phyloP scores from a whole-genome alignment of 257 asterid genomes.

The Prunella vulgaris region DNA sequence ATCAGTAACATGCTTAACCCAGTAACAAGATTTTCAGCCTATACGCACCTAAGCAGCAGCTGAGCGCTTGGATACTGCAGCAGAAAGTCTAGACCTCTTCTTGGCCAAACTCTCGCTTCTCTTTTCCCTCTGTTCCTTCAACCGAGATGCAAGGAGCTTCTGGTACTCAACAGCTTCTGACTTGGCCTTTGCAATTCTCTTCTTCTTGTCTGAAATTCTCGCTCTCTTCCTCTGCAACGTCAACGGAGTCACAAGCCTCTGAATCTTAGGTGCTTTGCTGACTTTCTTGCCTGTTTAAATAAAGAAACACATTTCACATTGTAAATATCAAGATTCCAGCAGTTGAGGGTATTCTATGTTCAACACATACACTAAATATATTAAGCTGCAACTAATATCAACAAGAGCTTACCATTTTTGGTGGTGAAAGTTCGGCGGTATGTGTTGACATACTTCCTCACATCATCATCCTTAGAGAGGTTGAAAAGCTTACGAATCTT shows the following conservation, averaged over 20 bases:
- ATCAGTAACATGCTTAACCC: background rate
- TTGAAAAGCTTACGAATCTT: slow-evolving; percentile 77
- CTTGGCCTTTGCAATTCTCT: slow-evolving; percentile 72
- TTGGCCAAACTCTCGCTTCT: slow-evolving; percentile 77
- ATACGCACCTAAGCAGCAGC: slow-evolving; percentile 29
- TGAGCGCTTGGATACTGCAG: slow-evolving; percentile 47
- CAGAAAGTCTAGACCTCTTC: slow-evolving; percentile 66
- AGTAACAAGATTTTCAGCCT: background rate
- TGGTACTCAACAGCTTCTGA: slow-evolving; percentile 73
- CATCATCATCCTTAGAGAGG: slow-evolving; percentile 75
- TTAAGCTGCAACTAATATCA: background rate
- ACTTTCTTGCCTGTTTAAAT: slow-evolving; percentile 61
- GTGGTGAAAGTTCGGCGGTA: slow-evolving; percentile 62
- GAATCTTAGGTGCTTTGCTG: slow-evolving; percentile 79
- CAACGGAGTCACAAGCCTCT: slow-evolving; percentile 83
- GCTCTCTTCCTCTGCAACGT: slow-evolving; percentile 81
- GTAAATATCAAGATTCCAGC: background rate
- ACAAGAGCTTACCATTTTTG: slow-evolving; percentile 40
- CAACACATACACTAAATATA: no score
- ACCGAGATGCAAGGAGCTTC: slow-evolving; percentile 59
- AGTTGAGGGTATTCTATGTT: no score
- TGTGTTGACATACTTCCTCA: slow-evolving; percentile 72
- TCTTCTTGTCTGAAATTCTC: slow-evolving; percentile 69
- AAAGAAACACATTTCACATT: no score
- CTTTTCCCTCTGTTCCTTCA: slow-evolving; percentile 78